Base-by-base conservation (phyloP, 2,329 filamentous ascomycete species). In the Samsoniella hepiali region DNA sequence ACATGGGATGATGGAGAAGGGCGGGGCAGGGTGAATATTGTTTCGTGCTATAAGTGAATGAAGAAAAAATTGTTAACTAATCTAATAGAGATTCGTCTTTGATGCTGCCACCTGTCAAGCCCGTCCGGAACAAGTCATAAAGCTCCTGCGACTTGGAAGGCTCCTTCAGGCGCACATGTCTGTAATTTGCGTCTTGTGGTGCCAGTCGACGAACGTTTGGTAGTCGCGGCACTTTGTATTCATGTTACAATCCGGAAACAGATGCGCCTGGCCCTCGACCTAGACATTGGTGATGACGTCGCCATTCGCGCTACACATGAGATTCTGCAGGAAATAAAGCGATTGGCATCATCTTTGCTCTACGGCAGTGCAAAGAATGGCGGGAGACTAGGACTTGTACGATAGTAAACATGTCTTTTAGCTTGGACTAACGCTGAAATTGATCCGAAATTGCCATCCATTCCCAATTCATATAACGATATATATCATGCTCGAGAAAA, bases 51-150 rank as follows among this genome's bases (percentile, higher is more conserved):
- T n/a, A 27, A 36, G 38, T n/a, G 15, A 17, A 50, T 10, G 17
- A 5, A 15, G 31, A 54, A 13, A 27, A 22, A 10, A 8, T n/a
- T 9, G 3, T 17, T 8, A 2, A 38, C 29, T 58, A 58, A 15
- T 58, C 56, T 17, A 58, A 36, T 5, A 58, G 15, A 1, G 42
- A 36, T 3, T 15, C 6, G 9, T 58, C 56, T 49, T 15, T 49
- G 5, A 36, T 47, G 32, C 44, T 49, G 2, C 58, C 58, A 3
- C 58, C 58, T n/a, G 22, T 32, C 36, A 51, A 27, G n/a, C 50
- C 62, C 10, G 62, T 58, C 62, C 53, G 38, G 17, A 63, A 58
- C 62, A 63, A 29, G 15, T 58, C 29, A 15, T 58, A 55, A 47
- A 63, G 59, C 36, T 63, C 55, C 13, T 63, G 31, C 54, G 62